Conservation (phyloP, 1,284 basidiomycete species). For the Mrakiaceae sp. region DNA sequence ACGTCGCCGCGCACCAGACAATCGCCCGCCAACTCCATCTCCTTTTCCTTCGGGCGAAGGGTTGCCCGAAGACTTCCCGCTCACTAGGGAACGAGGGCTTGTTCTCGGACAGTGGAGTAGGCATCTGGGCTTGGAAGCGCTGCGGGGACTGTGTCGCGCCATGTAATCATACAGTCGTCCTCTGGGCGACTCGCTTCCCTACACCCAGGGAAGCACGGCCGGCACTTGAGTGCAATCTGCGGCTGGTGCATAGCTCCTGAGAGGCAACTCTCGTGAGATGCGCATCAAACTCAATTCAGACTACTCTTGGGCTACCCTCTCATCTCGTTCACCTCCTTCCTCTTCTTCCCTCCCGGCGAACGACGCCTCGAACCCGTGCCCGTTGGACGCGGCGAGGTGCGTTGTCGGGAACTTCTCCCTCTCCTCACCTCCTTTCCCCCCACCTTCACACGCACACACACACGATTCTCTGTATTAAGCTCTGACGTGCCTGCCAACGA, state of each 20-base stretch:
- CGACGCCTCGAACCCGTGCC: too few species aligned
- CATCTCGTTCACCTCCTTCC: too few species aligned
- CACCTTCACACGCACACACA: too few species aligned
- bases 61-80: conserved; percentile 6
- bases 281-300: conserved; percentile 46
- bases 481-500: too few species aligned
- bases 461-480: too few species aligned
- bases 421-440: too few species aligned
- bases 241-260: conserved; percentile 29
- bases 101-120: too few species aligned
- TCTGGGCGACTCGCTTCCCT: not conserved
- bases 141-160: conserved; percentile 15
- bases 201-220: not conserved
- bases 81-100: too few species aligned
- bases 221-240: conserved; percentile 45
- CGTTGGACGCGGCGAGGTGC: too few species aligned
- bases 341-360: too few species aligned
- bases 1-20: conserved; percentile 16
- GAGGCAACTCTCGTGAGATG: too few species aligned
- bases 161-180: not conserved
- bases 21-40: not conserved
- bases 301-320: conserved; percentile 40
- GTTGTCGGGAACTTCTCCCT: too few species aligned
- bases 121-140: conserved; percentile 13
- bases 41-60: not conserved